Conservation (phyloP, 2,329 filamentous ascomycete species). For the Xylariaceae sp. region DNA sequence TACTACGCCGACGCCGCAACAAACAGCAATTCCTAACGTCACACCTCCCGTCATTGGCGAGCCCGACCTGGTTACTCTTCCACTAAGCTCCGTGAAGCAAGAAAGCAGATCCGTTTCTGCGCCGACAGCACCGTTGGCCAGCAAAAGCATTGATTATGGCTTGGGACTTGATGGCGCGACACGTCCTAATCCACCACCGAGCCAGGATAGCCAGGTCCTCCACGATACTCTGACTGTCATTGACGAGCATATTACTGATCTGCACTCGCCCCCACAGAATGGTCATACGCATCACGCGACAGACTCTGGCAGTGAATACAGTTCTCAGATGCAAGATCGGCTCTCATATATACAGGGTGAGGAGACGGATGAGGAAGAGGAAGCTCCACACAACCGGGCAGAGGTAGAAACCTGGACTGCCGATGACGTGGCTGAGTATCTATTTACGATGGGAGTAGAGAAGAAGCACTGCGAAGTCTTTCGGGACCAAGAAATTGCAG, state of each 20-base stretch:
- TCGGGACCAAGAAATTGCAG: slow-evolving; percentile 91
- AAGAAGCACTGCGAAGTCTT: slow-evolving; percentile 93
- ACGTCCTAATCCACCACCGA: slow-evolving; percentile 51
- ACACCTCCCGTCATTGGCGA: slow-evolving; percentile 34
- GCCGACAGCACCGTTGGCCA: slow-evolving; percentile 35
- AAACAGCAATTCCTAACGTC: slow-evolving; percentile 28
- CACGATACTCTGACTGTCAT: slow-evolving; percentile 96
- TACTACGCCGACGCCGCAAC: slow-evolving; percentile 38
- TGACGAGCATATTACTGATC: slow-evolving; percentile 93
- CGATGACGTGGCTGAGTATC: slow-evolving; percentile 83
- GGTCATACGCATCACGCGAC: slow-evolving; percentile 62
- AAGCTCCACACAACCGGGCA: slow-evolving; percentile 66
- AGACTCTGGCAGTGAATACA: slow-evolving; percentile 91
- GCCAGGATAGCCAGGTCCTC: slow-evolving; percentile 70
- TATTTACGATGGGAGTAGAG: slow-evolving; percentile 86
- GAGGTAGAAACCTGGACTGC: slow-evolving; percentile 84
- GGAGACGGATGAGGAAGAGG: slow-evolving; percentile 93
- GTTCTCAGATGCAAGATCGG: slow-evolving; percentile 75
- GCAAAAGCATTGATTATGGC: slow-evolving; percentile 39
- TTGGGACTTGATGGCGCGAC: slow-evolving; percentile 47
- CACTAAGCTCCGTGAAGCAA: slow-evolving; percentile 49
- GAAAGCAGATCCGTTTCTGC: slow-evolving; percentile 40
- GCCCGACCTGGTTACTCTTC: slow-evolving; percentile 46
- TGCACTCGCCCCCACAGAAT: slow-evolving; percentile 63
- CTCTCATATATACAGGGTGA: slow-evolving; percentile 92